phyloP scores from a whole-genome alignment of 306 rosid species.

The Amphicarpaea edgeworthii region DNA sequence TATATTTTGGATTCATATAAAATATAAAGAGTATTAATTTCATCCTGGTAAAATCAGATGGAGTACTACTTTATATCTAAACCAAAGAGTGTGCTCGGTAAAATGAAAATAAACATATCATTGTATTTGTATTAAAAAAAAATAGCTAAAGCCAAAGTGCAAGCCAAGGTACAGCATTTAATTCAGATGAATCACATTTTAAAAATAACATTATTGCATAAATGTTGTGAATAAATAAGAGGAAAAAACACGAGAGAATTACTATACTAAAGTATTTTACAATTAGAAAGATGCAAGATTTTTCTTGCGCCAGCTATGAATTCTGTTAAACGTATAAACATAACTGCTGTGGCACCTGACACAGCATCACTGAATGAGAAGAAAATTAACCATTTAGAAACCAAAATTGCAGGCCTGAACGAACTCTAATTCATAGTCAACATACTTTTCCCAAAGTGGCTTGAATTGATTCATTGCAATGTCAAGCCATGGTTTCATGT shows the following conservation, averaged over 20 bases:
- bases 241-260: slow-evolving; percentile 45
- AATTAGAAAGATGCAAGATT: slow-evolving; percentile 54
- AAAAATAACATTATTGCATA: slow-evolving; percentile 44
- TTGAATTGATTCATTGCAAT: slow-evolving; percentile 80
- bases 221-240: slow-evolving; percentile 47
- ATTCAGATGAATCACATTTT: slow-evolving; percentile 40
- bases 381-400: slow-evolving; percentile 46
- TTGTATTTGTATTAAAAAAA: neutral
- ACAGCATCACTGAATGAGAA: slow-evolving; percentile 38
- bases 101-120: neutral
- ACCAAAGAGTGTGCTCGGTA: neutral
- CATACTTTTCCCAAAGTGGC: slow-evolving; percentile 88
- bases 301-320: slow-evolving; percentile 47
- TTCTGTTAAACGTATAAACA: slow-evolving; percentile 45
- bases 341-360: slow-evolving; percentile 41
- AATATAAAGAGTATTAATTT: too few species aligned
- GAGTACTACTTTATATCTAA: too few species aligned
- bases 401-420: slow-evolving; percentile 90
- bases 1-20: too few species aligned
- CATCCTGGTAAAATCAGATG: too few species aligned
- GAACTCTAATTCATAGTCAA: slow-evolving; percentile 77
- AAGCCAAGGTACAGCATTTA: slow-evolving; percentile 18
- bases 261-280: slow-evolving; percentile 62
- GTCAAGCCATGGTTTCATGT: slow-evolving; percentile 94
- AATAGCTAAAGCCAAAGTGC: slow-evolving; percentile 13